Evolutionary conservation across 352 stramenopile genomes (phyloP).

Genomic region (Bremia lactucae): DNA sequence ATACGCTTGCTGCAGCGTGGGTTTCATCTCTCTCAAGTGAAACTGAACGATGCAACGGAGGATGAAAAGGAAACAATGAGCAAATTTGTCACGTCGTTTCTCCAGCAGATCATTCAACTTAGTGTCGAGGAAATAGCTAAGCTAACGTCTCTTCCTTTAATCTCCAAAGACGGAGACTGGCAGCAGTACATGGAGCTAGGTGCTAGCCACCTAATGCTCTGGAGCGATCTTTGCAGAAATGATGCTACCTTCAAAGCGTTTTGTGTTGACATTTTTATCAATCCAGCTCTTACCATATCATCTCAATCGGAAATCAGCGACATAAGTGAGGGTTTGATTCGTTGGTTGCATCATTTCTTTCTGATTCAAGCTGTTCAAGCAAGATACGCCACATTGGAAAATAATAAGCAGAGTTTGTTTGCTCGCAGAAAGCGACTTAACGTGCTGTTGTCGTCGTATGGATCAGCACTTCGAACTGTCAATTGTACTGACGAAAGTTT

Average conservation of each 20-base stretch:
- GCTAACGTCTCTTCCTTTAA: not conserved
- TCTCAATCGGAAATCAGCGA: constrained; percentile 4
- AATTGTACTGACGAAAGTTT: not conserved
- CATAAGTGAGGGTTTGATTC: constrained; percentile 15
- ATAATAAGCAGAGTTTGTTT: constrained; percentile 2
- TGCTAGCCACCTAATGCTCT: constrained; percentile 37
- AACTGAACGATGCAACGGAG: constrained; percentile 5
- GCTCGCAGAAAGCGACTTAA: constrained; percentile 15
- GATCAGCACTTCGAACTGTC: constrained; percentile 5
- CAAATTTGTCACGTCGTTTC: constrained; percentile 7
- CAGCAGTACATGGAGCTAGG: constrained; percentile 30
- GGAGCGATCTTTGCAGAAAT: constrained; percentile 19
- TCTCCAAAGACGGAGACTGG: constrained; percentile 6
- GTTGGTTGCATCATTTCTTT: constrained; percentile 37
- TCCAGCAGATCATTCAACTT: constrained; percentile 29
- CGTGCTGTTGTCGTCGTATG: constrained; percentile 19
- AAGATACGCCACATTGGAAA: constrained; percentile 8
- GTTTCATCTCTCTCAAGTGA: constrained; percentile 30
- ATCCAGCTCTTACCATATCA: not conserved
- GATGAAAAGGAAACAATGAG: constrained; percentile 1
- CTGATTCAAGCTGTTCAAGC: constrained; percentile 20
- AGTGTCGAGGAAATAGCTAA: constrained; percentile 24
- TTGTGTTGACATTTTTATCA: constrained; percentile 27
- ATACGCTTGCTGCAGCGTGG: constrained; percentile 52
- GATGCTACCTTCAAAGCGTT: constrained; percentile 26